Evolutionary conservation across 2,329 filamentous ascomycete genomes (phyloP).

Genomic region (Xylaria sp.): DNA sequence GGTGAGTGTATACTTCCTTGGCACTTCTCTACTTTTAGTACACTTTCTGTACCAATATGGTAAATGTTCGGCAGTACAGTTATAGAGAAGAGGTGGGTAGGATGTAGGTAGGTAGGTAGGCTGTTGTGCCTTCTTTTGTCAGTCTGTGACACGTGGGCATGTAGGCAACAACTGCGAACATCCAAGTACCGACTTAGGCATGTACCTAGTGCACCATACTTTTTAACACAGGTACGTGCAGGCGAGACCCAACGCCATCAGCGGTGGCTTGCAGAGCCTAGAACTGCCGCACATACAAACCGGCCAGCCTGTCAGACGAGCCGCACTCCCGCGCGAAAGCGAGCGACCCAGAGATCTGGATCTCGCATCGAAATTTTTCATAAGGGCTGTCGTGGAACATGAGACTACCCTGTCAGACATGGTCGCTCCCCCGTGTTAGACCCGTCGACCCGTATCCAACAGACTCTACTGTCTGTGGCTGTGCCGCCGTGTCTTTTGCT

Average conservation of each 20-base stretch:
- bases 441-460: background rate
- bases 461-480: background rate
- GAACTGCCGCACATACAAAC: constrained; percentile 3
- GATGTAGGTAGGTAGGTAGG: background rate
- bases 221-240: background rate
- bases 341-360: constrained; percentile 33
- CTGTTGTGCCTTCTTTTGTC: background rate
- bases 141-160: background rate
- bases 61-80: too few species aligned
- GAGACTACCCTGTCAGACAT: constrained; percentile 15
- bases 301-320: constrained; percentile 21
- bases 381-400: constrained; percentile 26
- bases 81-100: too few species aligned
- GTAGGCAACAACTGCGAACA: background rate
- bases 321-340: constrained; percentile 16
- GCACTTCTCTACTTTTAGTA: too few species aligned
- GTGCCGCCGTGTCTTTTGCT: background rate
- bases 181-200: too few species aligned
- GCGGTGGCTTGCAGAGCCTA: constrained; percentile 22
- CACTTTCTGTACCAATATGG: too few species aligned
- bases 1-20: too few species aligned
- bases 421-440: background rate
- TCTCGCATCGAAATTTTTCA: constrained; percentile 28
- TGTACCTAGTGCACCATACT: background rate
- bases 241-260: constrained; percentile 15